Conservation (phyloP, 495 filamentous ascomycete genomes). For the Aspergillus nidulans region DNA sequence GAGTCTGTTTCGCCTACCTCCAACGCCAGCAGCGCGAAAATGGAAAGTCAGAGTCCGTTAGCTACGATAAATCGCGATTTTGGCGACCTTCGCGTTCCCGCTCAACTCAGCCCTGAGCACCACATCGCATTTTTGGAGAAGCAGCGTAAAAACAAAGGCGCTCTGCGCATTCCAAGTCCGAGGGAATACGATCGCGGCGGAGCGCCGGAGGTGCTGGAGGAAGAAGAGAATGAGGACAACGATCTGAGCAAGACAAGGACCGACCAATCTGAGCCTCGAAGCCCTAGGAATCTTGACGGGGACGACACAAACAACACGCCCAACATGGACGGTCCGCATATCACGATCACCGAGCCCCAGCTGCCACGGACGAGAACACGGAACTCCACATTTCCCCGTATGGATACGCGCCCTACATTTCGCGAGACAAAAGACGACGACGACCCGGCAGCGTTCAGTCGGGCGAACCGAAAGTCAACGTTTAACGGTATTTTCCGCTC, state of each 20-base stretch:
- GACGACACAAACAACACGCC: constrained; percentile 24
- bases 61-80: constrained; percentile 19
- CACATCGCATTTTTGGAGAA: constrained; percentile 84
- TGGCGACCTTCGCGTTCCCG: constrained; percentile 43
- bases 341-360: constrained; percentile 61
- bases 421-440: constrained; percentile 30
- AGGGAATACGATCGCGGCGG: constrained; percentile 79
- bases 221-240: constrained; percentile 21
- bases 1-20: constrained; percentile 22
- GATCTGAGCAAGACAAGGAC: constrained; percentile 6
- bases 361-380: constrained; percentile 29
- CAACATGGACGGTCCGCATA: constrained; percentile 45
- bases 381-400: constrained; percentile 34
- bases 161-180: constrained; percentile 81
- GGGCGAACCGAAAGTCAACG: constrained; percentile 27
- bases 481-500: constrained; percentile 35
- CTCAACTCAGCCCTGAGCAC: constrained; percentile 59
- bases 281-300: constrained; percentile 18
- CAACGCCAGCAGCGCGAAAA: constrained; percentile 17
- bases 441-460: constrained; percentile 16
- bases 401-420: constrained; percentile 37
- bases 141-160: constrained; percentile 70
- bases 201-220: constrained; percentile 57
- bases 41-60: constrained; percentile 11
- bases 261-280: constrained; percentile 15